Conservation (phyloP, 176 grass and related monocot species). For the Thinopyrum elongatum region DNA sequence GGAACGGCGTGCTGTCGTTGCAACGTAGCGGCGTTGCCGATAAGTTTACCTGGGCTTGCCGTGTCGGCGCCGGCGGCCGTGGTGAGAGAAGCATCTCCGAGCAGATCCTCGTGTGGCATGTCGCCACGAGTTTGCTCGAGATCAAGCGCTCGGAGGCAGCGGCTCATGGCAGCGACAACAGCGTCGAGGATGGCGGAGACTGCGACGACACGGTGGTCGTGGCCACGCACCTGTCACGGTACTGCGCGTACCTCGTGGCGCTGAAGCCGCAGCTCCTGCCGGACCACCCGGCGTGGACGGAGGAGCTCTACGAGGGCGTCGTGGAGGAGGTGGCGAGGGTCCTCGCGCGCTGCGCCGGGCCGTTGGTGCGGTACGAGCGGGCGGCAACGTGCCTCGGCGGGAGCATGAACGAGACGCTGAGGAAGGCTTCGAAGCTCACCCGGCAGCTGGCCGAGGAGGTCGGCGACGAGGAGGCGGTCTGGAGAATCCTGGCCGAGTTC, state of each 20-base stretch:
- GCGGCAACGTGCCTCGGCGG: conserved; percentile 30
- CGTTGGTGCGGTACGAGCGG: conserved; percentile 36
- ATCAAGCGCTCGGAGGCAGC: conserved; percentile 20
- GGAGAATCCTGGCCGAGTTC: conserved; percentile 43
- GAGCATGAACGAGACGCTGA: conserved; percentile 39
- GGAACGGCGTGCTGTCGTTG: conserved; percentile 28
- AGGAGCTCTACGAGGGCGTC: conserved; percentile 43
- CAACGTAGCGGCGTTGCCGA: conserved; percentile 35
- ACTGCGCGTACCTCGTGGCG: conserved; percentile 47
- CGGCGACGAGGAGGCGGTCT: background rate
- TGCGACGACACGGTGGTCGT: background rate
- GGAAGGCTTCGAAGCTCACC: conserved; percentile 38
- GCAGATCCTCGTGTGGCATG: conserved; percentile 46
- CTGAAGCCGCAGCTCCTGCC: conserved; percentile 36
- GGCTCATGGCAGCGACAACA: background rate
- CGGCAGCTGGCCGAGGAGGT: conserved; percentile 42
- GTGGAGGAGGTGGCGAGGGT: conserved; percentile 41
- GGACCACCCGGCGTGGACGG: conserved; percentile 42
- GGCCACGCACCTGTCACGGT: conserved; percentile 32
- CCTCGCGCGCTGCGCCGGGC: conserved; percentile 33
- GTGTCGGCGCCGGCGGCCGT: background rate
- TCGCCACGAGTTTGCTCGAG: conserved; percentile 37
- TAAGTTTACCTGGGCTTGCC: conserved; percentile 40
- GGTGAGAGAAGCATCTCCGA: conserved; percentile 26
- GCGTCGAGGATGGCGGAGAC: background rate